Base-by-base conservation (phyloP, 106 monocot species). In the Dioscorea dumetorum region DNA sequence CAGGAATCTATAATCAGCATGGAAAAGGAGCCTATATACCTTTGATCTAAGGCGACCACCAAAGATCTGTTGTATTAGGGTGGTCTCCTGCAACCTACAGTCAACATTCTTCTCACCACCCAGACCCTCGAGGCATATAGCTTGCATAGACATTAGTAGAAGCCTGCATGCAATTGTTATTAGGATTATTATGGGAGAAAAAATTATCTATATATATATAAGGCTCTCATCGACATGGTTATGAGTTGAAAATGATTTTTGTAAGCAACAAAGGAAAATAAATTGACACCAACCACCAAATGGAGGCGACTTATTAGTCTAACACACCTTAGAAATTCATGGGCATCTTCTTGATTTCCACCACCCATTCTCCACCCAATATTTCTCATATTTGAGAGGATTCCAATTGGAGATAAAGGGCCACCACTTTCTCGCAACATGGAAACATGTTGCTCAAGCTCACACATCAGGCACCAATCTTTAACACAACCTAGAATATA, bases 331-430 rank as follows among this genome's bases (percentile, higher is more conserved):
- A 95, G 74, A 72, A 95, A 95, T 72, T 95, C 95, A 70, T 95
- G 95, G 56, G 95, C 95, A 80, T 95, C 95, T 81, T 95, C 95
- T 67, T 95, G 95, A 64, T 82, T 88, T 21, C 95, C 95, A 24
- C 88, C 88, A 69, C 95, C 95, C 61, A 91, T 89, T 24, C 84
- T 74, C 66, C 83, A 95, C 16, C 91, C 91, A 64, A 84, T 84
- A 63, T 84, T 90, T 57, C 79, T 81, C 83, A 95, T 86, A 69
- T 95, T 91, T 60, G 81, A 86, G 54, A 95, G 88, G 3, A 95
- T 68, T 61, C 79, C 81, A 80, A 79, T 78, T 18, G 88, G 85
- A 48, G 95, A 95, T 15, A 91, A 52, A 21, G 95, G 82, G 16
- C 81, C 84, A 23, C 88, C 85, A 49, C 79, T 65, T 74, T 91